These are phyloP conservation scores for Leishmania amazonensis DNA, from an alignment of 208 protist genomes.

Conservation along the genomic window DNA sequence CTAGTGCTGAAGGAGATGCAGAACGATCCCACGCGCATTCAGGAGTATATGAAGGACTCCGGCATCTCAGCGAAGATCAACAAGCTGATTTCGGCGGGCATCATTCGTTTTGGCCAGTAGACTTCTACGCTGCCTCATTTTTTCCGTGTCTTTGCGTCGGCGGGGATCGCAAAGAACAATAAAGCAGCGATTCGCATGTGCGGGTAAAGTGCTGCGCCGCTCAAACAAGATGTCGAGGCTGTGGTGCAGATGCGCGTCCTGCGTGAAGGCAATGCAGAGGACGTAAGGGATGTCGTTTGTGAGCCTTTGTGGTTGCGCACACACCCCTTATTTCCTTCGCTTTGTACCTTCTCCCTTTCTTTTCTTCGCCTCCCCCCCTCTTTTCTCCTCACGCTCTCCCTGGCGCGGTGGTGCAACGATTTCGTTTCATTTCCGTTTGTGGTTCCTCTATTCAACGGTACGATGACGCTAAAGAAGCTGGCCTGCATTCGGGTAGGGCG, in stretches of 20 bases:
- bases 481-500: background rate
- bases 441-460: background rate
- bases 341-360: background rate
- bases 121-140: background rate
- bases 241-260: background rate
- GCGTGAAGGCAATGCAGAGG: background rate
- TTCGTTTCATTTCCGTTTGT: background rate
- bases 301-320: background rate
- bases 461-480: background rate
- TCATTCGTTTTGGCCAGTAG: slow-evolving; percentile 90
- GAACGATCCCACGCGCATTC: slow-evolving; percentile 84
- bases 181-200: background rate
- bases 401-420: background rate
- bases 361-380: background rate
- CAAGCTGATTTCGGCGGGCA: slow-evolving; percentile 96
- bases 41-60: slow-evolving; percentile 95
- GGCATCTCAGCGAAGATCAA: slow-evolving; percentile 93
- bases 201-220: background rate
- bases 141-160: background rate
- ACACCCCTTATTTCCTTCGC: background rate
- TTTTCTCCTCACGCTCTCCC: background rate
- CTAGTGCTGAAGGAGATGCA: slow-evolving; percentile 91
- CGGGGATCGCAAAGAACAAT: background rate
- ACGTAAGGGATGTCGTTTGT: background rate
- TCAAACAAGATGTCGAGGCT: background rate